Conservation (phyloP, 768 basidiomycete species). For the Boletellus ananas region DNA sequence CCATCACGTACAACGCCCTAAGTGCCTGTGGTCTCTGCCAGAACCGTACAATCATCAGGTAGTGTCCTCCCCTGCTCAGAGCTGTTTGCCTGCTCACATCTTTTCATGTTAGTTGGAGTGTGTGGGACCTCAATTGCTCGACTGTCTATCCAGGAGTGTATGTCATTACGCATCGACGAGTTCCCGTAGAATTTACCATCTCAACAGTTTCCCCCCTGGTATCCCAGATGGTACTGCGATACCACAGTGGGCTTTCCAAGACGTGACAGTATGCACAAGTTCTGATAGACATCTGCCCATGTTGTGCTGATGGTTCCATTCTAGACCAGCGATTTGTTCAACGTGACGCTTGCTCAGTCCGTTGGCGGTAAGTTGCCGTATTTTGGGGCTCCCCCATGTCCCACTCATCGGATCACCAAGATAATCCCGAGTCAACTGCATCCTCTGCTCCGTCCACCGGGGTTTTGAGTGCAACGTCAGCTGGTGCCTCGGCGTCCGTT, state of each 20-base stretch:
- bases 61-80: constrained; percentile 1
- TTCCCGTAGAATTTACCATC: background rate
- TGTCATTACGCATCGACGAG: background rate
- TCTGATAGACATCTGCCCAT: background rate
- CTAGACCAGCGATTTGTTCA: constrained; percentile 38
- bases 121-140: constrained; percentile 49
- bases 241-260: constrained; percentile 61
- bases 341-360: constrained; percentile 36
- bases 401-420: constrained; percentile 18
- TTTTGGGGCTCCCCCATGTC: background rate
- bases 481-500: constrained; percentile 14
- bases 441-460: constrained; percentile 30
- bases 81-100: background rate
- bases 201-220: constrained; percentile 41
- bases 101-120: constrained; percentile 42
- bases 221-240: constrained; percentile 48
- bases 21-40: constrained; percentile 60
- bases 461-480: constrained; percentile 8
- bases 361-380: constrained; percentile 19
- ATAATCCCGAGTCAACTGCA: constrained; percentile 43
- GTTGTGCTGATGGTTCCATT: constrained; percentile 4
- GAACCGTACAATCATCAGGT: constrained; percentile 38
- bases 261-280: constrained; percentile 41
- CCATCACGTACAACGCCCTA: constrained; percentile 52
- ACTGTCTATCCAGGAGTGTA: constrained; percentile 30